Base-by-base conservation (phyloP, 345 rosid genomes). In the Pelargonium nanum region DNA sequence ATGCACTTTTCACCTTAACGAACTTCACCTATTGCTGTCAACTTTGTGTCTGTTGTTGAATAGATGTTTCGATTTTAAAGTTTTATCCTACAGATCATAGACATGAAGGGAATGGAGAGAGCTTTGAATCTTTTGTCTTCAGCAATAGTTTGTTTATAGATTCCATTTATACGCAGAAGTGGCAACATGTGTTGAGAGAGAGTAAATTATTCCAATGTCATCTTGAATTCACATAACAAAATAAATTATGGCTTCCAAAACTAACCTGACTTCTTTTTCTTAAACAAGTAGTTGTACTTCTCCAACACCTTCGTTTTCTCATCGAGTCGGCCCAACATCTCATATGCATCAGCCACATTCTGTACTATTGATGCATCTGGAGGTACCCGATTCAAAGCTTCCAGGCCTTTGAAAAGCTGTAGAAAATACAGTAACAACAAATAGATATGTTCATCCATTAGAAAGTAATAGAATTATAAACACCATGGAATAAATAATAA, bases 311-410 rank as follows among this genome's bases (percentile, higher is more conserved):
- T 75, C 24, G 83, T 82, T 70, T 82, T 89, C 56, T 92, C 93
- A 60, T 92, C 86, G 13, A 53, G 66, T 71, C 76, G 71, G 61
- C 93, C 93, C 61, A 84, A 66, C 56, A 84, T 61, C 72, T 83
- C 97, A 60, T 84, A 89, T 40, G 94, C 88, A 76, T 92, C 78
- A 12, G 85, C 91, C 57, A 89, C 97, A 63, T 78, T 82, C 79
- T 78, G 85, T 61, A 89, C 80, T 24, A 87, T 60, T 45, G 87
- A 79, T 74, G 84, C 84, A 57, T 82, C 91, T 2, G 87, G 83
- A 62, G 95, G 97, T 70, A 81, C 81, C 25, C 98, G 87, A 61
- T 77, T 88, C 69, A 78, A 89, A 60, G 91, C 80, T 83, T 92
- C 97, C 65, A 89, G 72, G 52, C 80, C 83, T 78, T 78, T 84